Base-by-base conservation (phyloP, 2,329 filamentous ascomycete genomes). In the Tolypocladium amazonense region DNA sequence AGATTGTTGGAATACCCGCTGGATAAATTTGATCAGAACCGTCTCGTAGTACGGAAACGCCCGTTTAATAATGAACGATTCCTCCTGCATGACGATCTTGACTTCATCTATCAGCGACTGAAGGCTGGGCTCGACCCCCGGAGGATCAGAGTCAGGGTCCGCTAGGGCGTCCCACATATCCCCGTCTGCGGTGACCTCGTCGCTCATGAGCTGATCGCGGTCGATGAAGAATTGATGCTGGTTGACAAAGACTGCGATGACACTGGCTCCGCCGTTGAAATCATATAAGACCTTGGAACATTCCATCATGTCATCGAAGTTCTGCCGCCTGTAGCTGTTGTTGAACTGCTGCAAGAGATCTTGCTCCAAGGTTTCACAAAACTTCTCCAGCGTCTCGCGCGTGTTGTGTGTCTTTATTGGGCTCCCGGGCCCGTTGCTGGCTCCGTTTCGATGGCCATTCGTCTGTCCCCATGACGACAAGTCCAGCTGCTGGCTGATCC, bases 181-280 rank as follows among this genome's bases (percentile, higher is more conserved):
- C 60, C 81, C 82, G 66, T 94, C 90, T 15, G 84, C 82, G 3
- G 82, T 82, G 20, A 96, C 85, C 71, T 96, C 92, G 68, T 96
- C 92, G 0, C 88, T 89, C 56, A 96, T 88, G 60, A 99, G 79
- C 72, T 97, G 93, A 65, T 92, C 94, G 33, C 92, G 83, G 71
- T 97, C 94, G 69, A 99, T 97, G 76, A 99, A 99, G 81, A 99
- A 99, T 69, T 96, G 92, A 75, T 99, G 95, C 73, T 99, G 94
- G 71, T 99, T 99, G 70, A 99, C 93, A 73, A 97, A 99, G 14
- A 93, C 81, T 18, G 90, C 93, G 73, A 97, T 96, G 61, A 97
- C 94, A 71, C 92, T 97, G 60, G 91, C 87, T 57, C 94, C 94
- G 58, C 94, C 92, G 72, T 93, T 96, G 80, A 99, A 99, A 74